Percentiles rank a stretch among this genome's conserved stretches.
Conservation (phyloP, 2,329 filamentous ascomycete species). For the Didymella glomerata region DNA sequence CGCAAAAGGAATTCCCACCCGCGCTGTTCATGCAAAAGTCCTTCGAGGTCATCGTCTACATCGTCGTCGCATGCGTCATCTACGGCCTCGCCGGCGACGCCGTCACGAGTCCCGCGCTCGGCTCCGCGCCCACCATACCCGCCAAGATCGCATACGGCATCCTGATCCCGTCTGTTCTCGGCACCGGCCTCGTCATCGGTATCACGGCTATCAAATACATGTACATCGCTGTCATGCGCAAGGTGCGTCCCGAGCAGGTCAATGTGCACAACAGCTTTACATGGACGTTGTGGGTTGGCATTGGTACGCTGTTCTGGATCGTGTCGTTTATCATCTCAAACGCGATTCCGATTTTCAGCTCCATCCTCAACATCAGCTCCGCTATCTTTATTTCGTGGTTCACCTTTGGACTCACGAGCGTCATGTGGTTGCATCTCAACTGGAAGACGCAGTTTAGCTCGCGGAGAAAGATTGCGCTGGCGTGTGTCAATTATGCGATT, state of each 20-base stretch:
- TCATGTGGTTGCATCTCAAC: slow-evolving; percentile 60
- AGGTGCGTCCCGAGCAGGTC: slow-evolving; percentile 33
- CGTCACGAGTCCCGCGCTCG: slow-evolving; percentile 71
- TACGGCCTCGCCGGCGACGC: slow-evolving; percentile 70
- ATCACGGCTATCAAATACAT: slow-evolving; percentile 72
- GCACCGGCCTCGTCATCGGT: slow-evolving; percentile 74
- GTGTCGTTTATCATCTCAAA: slow-evolving; percentile 58
- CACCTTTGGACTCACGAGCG: slow-evolving; percentile 59
- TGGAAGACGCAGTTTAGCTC: slow-evolving; percentile 43
- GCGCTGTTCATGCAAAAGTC: slow-evolving; percentile 66
- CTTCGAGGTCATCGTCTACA: slow-evolving; percentile 66
- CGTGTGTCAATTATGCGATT: slow-evolving; percentile 55
- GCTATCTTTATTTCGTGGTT: slow-evolving; percentile 72
- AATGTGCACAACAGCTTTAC: slow-evolving; percentile 59
- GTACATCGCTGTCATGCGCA: slow-evolving; percentile 68
- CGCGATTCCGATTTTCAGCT: slow-evolving; percentile 66
- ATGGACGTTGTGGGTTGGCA: slow-evolving; percentile 70
- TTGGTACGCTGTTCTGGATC: slow-evolving; percentile 62
- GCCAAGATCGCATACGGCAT: slow-evolving; percentile 73
- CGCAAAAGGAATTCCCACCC: slow-evolving; percentile 65
- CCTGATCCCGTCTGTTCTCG: slow-evolving; percentile 73
- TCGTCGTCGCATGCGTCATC: slow-evolving; percentile 72
- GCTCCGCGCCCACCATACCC: slow-evolving; percentile 65
- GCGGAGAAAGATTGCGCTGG: slow-evolving; percentile 54
- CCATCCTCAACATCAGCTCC: slow-evolving; percentile 67